Conservation (phyloP, 23 red algal species). For the Chondrus crispus region DNA sequence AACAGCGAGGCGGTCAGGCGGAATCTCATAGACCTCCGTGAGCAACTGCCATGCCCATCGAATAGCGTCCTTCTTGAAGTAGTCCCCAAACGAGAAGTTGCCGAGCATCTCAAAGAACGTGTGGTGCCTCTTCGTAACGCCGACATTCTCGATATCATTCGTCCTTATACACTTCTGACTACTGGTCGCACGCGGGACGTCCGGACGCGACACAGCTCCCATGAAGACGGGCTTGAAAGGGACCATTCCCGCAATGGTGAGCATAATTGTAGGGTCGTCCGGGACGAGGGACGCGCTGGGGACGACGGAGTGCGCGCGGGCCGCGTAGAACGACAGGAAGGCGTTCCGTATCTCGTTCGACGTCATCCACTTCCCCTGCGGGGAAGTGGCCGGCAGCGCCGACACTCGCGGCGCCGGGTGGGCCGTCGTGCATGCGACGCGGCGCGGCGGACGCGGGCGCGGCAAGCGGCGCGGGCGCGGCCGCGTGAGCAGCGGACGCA, state of each 20-base stretch:
- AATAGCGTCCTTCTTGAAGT: constrained; percentile 91
- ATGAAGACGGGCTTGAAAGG: constrained; percentile 96
- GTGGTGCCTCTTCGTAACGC: constrained; percentile 84
- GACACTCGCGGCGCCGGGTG: not conserved
- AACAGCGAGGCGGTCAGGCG: constrained; percentile 70
- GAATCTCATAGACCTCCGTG: constrained; percentile 86
- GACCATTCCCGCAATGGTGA: constrained; percentile 98
- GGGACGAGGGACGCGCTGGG: constrained; percentile 80
- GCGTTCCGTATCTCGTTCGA: constrained; percentile 78
- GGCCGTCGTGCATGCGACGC: constrained; percentile 13
- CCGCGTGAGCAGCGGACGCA: not conserved
- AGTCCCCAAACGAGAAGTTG: constrained; percentile 97
- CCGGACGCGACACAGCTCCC: constrained; percentile 42
- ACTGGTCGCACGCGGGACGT: constrained; percentile 52
- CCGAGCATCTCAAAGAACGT: constrained; percentile 99
- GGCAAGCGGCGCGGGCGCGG: not conserved
- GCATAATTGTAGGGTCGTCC: constrained; percentile 90
- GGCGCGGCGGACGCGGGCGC: too few species aligned
- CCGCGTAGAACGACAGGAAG: constrained; percentile 79
- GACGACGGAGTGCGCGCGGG: constrained; percentile 41
- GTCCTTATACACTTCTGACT: constrained; percentile 92
- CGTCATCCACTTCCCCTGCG: constrained; percentile 55
- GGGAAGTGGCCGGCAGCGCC: not conserved
- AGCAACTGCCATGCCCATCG: constrained; percentile 84
- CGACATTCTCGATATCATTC: constrained; percentile 97